phyloP scores from a whole-genome alignment of 208 protist genomes.

The Leishmania arabica region DNA sequence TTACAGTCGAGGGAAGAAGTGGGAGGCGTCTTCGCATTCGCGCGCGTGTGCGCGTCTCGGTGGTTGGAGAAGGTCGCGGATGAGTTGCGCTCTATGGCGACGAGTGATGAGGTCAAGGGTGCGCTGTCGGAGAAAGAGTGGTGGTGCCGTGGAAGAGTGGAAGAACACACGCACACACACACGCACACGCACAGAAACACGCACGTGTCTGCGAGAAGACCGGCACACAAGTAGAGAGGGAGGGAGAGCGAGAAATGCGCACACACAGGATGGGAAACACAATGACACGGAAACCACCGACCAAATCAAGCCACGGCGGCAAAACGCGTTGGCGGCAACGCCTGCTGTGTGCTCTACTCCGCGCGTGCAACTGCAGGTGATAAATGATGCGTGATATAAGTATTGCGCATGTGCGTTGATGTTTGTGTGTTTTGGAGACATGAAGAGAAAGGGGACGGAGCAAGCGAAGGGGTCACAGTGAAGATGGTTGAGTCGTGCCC shows the following conservation, averaged over 20 bases:
- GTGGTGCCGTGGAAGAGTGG: background rate
- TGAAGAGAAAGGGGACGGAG: background rate
- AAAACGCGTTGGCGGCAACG: constrained; percentile 8
- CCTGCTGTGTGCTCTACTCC: background rate
- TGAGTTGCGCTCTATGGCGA: background rate
- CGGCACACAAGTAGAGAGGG: constrained; percentile 1
- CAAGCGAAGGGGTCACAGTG: background rate
- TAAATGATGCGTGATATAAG: background rate
- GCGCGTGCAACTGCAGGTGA: background rate
- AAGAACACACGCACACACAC: background rate
- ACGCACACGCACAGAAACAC: background rate
- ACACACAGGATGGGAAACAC: background rate
- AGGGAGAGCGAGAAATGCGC: background rate
- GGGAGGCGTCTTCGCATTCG: constrained; percentile 7
- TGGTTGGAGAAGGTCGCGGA: background rate
- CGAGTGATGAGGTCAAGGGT: background rate
- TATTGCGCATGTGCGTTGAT: background rate
- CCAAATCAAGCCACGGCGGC: background rate
- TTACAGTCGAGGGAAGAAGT: background rate
- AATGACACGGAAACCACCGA: constrained; percentile 5
- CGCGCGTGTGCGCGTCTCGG: constrained; percentile 15
- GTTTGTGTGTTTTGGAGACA: background rate
- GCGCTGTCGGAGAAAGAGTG: background rate
- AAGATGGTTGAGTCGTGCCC: background rate
- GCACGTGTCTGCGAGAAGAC: background rate